Conservation (phyloP, 2,329 filamentous ascomycete species). For the Colletotrichum endophyticum region DNA sequence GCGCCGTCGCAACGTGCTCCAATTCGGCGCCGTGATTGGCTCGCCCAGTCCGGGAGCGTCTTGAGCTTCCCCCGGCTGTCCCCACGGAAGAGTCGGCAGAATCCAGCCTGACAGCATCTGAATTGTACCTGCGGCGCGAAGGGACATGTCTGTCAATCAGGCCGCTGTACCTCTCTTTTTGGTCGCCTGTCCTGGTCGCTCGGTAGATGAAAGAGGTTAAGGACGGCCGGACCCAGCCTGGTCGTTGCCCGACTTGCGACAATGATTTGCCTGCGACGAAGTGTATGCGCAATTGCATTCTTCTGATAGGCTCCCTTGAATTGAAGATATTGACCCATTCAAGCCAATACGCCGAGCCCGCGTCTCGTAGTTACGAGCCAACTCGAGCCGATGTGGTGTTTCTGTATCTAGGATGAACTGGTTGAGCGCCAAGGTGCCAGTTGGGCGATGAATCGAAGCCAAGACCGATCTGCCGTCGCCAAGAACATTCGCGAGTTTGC, state of each 20-base stretch:
- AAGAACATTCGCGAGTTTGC: not conserved
- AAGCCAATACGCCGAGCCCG: not conserved
- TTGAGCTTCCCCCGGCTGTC: not conserved
- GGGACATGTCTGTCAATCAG: not conserved
- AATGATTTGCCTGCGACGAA: not conserved
- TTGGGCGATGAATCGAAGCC: not conserved
- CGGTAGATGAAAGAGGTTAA: constrained; percentile 11
- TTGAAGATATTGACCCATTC: not conserved
- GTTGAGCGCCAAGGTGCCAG: not conserved
- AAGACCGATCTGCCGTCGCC: not conserved
- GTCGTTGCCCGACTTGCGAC: not conserved
- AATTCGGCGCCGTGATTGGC: not conserved
- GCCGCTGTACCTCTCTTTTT: not conserved
- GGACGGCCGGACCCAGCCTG: not conserved
- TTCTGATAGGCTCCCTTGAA: not conserved
- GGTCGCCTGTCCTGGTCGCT: not conserved
- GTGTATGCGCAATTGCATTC: not conserved
- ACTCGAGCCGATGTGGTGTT: not conserved
- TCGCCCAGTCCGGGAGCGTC: not conserved
- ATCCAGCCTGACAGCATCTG: not conserved
- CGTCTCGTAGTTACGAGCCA: not conserved
- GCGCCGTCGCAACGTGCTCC: constrained; percentile 4
- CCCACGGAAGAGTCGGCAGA: constrained; percentile 1
- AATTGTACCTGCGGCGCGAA: not conserved
- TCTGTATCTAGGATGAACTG: not conserved